Conservation (phyloP, 352 stramenopile genomes). For the Peronospora farinosa region DNA sequence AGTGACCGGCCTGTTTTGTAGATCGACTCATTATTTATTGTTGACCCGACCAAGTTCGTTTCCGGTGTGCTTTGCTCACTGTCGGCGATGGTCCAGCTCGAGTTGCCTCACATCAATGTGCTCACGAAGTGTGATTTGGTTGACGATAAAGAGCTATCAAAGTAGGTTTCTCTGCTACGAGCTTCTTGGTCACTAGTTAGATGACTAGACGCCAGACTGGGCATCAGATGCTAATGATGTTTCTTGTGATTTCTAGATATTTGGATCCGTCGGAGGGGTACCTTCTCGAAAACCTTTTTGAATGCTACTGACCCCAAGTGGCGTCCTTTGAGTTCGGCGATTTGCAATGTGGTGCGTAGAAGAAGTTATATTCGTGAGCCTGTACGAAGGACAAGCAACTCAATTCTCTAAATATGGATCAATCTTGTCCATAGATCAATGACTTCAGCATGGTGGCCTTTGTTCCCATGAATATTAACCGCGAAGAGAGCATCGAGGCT, state of each 20-base stretch:
- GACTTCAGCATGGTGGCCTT: slow-evolving; percentile 98
- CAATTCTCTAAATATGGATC: slow-evolving; percentile 4
- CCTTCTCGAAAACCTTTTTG: slow-evolving; percentile 73
- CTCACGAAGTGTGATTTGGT: slow-evolving; percentile 90
- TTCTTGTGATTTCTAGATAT: slow-evolving; percentile 34
- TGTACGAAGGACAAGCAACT: slow-evolving; percentile 7
- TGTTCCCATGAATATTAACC: slow-evolving; percentile 94
- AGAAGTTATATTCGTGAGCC: neutral
- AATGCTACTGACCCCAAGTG: slow-evolving; percentile 78
- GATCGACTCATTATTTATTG: slow-evolving; percentile 92
- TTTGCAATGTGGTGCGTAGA: slow-evolving; percentile 79
- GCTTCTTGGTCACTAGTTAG: neutral
- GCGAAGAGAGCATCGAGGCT: slow-evolving; percentile 95
- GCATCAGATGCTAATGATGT: slow-evolving; percentile 10
- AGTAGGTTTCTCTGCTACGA: slow-evolving; percentile 33
- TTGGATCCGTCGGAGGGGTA: slow-evolving; percentile 80
- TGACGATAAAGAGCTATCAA: slow-evolving; percentile 83
- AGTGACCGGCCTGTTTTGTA: slow-evolving; percentile 13
- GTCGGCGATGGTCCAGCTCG: slow-evolving; percentile 97
- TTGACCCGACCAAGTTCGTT: slow-evolving; percentile 97
- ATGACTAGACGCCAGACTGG: neutral
- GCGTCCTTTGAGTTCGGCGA: slow-evolving; percentile 69
- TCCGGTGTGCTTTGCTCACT: slow-evolving; percentile 94
- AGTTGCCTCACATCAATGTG: slow-evolving; percentile 93
- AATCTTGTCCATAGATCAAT: slow-evolving; percentile 53